These are phyloP conservation scores for Cucumis hystrix DNA, from an alignment of 306 rosid species.

Conservation along the genomic window DNA sequence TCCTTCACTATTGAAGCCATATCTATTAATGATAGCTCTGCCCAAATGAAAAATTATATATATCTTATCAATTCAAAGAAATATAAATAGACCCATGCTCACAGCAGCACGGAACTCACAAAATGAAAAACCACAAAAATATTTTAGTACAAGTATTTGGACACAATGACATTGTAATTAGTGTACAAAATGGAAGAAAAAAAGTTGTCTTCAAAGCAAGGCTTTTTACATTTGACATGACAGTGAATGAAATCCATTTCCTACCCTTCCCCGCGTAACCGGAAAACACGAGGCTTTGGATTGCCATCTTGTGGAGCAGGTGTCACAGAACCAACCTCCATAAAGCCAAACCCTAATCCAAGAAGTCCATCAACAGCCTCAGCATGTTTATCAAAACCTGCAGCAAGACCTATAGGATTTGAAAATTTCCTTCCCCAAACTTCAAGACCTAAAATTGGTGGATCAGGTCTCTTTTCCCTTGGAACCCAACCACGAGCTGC, in stretches of 20 bases:
- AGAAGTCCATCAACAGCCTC: conserved; percentile 92
- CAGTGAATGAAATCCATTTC: conserved; percentile 12
- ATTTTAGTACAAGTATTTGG: not conserved
- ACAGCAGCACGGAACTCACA: conserved; percentile 5
- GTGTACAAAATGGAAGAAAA: not conserved
- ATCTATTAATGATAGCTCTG: conserved; percentile 92
- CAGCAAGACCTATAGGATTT: conserved; percentile 93
- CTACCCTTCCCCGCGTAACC: conserved; percentile 68
- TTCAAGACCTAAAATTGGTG: conserved; percentile 51
- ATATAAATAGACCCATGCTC: not conserved
- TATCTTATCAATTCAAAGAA: not conserved
- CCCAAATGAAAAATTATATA: conserved; percentile 7
- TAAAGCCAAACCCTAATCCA: conserved; percentile 85
- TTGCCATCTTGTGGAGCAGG: conserved; percentile 94
- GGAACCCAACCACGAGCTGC: conserved; percentile 99
- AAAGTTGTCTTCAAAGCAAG: not conserved
- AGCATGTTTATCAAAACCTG: conserved; percentile 95
- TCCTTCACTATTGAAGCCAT: conserved; percentile 94
- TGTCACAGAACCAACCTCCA: conserved; percentile 95
- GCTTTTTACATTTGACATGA: conserved; percentile 6
- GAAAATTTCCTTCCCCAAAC: conserved; percentile 99
- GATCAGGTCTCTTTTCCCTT: conserved; percentile 83
- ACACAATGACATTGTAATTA: not conserved
- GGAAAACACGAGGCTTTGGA: conserved; percentile 87
- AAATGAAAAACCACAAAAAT: not conserved